Evolutionary conservation across 345 rosid species (phyloP).

Genomic region (Psidium guajava): DNA sequence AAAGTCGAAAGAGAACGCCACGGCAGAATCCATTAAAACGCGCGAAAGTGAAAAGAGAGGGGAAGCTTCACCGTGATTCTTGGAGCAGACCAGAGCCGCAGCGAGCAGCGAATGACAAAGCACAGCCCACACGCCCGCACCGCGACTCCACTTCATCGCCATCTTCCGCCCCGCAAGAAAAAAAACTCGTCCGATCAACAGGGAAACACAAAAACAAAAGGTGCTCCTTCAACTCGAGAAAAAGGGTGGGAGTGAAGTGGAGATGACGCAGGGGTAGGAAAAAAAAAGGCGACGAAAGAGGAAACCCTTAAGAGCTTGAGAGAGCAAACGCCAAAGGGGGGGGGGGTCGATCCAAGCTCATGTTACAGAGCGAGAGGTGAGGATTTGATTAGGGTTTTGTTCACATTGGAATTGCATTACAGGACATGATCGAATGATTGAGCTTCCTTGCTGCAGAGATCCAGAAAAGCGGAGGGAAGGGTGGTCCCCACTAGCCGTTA

Average conservation of each 20-base stretch:
- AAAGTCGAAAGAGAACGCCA: not conserved
- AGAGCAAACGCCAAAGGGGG: not conserved
- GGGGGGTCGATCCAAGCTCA: not conserved
- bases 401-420: not conserved
- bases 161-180: not conserved
- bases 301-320: constrained; percentile 7
- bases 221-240: not conserved
- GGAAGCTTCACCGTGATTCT: constrained; percentile 30
- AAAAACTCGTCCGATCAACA: not conserved
- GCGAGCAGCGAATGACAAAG: constrained; percentile 22
- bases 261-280: not conserved
- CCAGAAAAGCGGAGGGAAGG: constrained; percentile 1
- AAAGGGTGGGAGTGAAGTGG: not conserved
- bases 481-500: constrained; percentile 36
- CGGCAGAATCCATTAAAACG: not conserved
- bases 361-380: not conserved
- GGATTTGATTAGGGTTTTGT: not conserved
- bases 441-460: constrained; percentile 1
- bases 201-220: not conserved
- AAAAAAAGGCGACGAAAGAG: not conserved
- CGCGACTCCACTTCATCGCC: constrained; percentile 7
- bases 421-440: not conserved
- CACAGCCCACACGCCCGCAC: constrained; percentile 9
- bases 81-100: constrained; percentile 37
- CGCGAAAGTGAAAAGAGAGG: not conserved